Base-by-base conservation (phyloP, 805 yeast genomes). In the Sugiyamaella smithiae region DNA sequence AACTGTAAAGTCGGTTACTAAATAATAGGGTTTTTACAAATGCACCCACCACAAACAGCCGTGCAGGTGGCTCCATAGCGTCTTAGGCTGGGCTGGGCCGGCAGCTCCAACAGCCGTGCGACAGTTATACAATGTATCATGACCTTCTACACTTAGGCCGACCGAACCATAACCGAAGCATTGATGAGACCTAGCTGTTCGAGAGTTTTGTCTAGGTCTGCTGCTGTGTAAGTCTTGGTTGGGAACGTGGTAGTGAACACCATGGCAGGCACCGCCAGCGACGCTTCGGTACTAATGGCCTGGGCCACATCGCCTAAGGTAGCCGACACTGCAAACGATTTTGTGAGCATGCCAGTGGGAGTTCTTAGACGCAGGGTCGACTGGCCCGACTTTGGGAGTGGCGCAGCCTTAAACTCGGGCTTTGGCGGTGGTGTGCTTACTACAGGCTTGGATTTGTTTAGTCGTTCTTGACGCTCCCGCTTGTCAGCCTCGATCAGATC, bases 401-500 rank as follows among this genome's bases (percentile, higher is more conserved):
- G 25, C 37, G 36, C 2, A 17, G 38, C 16, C 14, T 14, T 19
- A 28, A 28, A 40, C 33, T 8, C n/a, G n/a, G 7, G 38, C 1
- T 9, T 9, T 14, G 48, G 9, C 4, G 25, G 22, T 4, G 23
- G 6, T 25, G 22, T 14, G 22, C 31, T 25, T 23, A 25, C 32
- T 2, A 38, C 46, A 4, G 48, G 31, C 14, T 14, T 25, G 5
- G 52, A 41, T 11, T 55, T 41, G 4, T 17, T 46, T 23, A 5
- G 52, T 43, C 45, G 53, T 51, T 40, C 52, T 22, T 42, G 46
- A 49, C 70, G 55, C 20, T 63, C 65, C 16, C 58, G 51, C 46
- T 55, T 60, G 40, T 67, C 70, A n/a, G 66, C 68, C 45, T 64
- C 70, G 44, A 67, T 67, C 43, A 57, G 62, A 20, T 58, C 65